phyloP scores from a whole-genome alignment of 2,329 filamentous ascomycete genomes.

The Scortechinia acanthostroma region DNA sequence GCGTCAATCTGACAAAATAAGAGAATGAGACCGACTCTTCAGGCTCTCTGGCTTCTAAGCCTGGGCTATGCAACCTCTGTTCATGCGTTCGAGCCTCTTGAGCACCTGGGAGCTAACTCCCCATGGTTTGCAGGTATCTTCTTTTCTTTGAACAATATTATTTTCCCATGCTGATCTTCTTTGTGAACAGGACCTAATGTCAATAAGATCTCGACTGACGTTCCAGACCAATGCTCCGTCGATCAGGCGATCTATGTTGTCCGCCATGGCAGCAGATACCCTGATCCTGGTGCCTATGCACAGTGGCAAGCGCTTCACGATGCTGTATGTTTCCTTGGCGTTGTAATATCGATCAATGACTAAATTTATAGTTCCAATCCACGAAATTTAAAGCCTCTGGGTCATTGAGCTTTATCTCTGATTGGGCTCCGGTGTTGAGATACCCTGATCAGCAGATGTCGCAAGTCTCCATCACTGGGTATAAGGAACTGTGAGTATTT shows the following conservation, averaged over 20 bases:
- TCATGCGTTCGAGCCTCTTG: too few relatives aligned
- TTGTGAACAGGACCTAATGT: constrained; percentile 50
- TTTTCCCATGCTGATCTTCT: not conserved
- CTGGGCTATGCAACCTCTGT: too few relatives aligned
- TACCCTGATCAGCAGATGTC: constrained; percentile 46
- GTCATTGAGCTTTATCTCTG: constrained; percentile 43
- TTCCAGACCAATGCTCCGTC: constrained; percentile 47
- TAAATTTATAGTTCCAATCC: not conserved
- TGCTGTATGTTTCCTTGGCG: constrained; percentile 15
- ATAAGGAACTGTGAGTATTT: constrained; percentile 52
- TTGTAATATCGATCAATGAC: constrained; percentile 11
- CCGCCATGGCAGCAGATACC: constrained; percentile 57
- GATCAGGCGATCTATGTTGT: constrained; percentile 52
- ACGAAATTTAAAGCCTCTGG: constrained; percentile 42
- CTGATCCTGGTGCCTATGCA: constrained; percentile 49
- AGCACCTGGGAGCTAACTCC: constrained; percentile 43
- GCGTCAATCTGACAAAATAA: too few relatives aligned
- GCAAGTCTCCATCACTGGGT: constrained; percentile 52
- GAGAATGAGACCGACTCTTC: too few relatives aligned
- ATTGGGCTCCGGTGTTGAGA: constrained; percentile 49
- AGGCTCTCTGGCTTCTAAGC: too few relatives aligned
- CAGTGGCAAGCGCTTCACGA: constrained; percentile 41
- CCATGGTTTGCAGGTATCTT: constrained; percentile 39
- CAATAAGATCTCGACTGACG: constrained; percentile 39
- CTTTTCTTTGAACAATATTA: not conserved